Evolutionary conservation across 345 rosid genomes (phyloP).

Genomic region (Dipteronia sinensis): DNA sequence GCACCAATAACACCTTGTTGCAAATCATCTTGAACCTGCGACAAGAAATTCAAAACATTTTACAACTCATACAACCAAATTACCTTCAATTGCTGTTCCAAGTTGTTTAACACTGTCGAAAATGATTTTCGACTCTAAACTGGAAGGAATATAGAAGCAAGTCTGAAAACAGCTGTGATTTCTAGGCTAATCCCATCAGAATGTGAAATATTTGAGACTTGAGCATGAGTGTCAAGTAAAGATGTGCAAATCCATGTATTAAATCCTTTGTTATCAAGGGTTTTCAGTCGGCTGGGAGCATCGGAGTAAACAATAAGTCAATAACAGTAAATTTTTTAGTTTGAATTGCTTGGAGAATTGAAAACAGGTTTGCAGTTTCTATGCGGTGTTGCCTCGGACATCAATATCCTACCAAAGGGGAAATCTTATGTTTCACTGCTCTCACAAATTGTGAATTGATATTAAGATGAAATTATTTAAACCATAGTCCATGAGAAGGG

Average conservation of each 20-base stretch:
- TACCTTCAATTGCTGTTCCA: not conserved
- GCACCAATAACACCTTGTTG: conserved; percentile 66
- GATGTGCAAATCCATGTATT: not conserved
- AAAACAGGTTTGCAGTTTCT: not conserved
- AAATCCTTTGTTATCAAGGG: not conserved
- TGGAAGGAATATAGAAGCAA: not conserved
- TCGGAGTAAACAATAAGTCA: too few species aligned
- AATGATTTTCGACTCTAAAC: not conserved
- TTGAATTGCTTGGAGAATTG: not conserved
- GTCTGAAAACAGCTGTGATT: not conserved
- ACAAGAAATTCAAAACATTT: conserved; percentile 18
- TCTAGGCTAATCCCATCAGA: not conserved
- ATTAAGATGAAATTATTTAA: too few species aligned
- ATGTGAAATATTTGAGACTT: not conserved
- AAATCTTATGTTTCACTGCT: not conserved
- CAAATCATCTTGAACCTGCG: conserved; percentile 79
- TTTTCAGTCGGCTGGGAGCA: not conserved
- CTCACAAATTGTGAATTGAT: too few species aligned
- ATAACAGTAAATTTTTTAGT: not conserved
- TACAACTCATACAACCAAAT: not conserved
- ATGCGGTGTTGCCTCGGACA: not conserved
- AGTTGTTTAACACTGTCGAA: not conserved
- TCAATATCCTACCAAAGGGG: not conserved
- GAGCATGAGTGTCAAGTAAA: not conserved
- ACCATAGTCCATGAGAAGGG: too few species aligned